phyloP scores from a whole-genome alignment of 225 moss, liverwort and hornwort species.

The Polytrichum commune region DNA sequence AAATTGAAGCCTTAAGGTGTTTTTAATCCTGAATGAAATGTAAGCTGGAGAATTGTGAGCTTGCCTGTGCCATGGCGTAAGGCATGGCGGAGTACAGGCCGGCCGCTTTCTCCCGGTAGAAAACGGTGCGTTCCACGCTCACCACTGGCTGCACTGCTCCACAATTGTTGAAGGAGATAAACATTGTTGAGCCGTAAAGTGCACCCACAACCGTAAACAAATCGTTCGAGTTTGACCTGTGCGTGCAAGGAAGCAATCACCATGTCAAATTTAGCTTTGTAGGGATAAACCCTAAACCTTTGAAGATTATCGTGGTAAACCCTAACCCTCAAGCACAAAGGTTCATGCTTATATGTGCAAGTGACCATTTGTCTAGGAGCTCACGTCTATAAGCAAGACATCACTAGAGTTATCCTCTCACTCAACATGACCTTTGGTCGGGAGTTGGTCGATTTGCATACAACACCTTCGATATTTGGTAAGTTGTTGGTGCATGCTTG shows the following conservation, averaged over 20 bases:
- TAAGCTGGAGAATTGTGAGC: neutral
- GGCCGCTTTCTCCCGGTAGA: constrained; percentile 49
- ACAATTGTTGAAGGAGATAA: constrained; percentile 56
- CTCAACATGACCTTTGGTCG: too few species aligned
- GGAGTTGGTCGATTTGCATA: too few species aligned
- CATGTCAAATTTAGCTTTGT: too few species aligned
- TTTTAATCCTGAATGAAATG: neutral
- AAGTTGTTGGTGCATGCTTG: too few species aligned
- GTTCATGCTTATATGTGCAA: too few species aligned
- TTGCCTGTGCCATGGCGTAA: constrained; percentile 46
- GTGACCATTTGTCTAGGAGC: too few species aligned
- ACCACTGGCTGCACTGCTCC: constrained; percentile 54
- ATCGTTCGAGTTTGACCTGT: constrained; percentile 24
- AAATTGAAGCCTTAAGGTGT: neutral
- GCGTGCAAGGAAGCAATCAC: neutral
- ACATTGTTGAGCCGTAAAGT: constrained; percentile 50
- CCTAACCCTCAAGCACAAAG: too few species aligned
- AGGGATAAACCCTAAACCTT: too few species aligned
- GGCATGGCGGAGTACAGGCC: constrained; percentile 53
- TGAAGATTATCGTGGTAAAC: too few species aligned
- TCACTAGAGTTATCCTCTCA: too few species aligned
- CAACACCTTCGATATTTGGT: too few species aligned
- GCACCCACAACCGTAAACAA: constrained; percentile 46
- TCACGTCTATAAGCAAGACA: too few species aligned
- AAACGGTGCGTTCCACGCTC: constrained; percentile 45